Evolutionary conservation across 768 basidiomycete species (phyloP).

Genomic region (Lentinula boryana): DNA sequence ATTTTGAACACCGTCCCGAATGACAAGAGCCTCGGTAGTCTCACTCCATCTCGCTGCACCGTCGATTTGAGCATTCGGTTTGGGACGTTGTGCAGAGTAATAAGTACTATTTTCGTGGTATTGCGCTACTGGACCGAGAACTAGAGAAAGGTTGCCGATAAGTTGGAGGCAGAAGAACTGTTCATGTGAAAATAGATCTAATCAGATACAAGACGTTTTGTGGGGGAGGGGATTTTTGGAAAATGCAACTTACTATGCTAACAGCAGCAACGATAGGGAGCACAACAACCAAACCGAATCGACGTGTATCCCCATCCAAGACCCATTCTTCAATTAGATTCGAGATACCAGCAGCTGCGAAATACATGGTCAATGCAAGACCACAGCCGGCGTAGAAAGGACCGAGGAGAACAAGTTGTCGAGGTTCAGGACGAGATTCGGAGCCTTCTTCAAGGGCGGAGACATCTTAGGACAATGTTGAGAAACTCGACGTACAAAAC

Average conservation of each 20-base stretch:
- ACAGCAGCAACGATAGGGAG: constrained; percentile 73
- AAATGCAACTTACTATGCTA: constrained; percentile 50
- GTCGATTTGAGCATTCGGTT: constrained; percentile 1
- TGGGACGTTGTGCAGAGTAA: constrained; percentile 2
- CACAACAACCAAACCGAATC: constrained; percentile 63
- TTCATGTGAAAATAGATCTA: not conserved
- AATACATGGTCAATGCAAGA: constrained; percentile 56
- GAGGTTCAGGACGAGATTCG: not conserved
- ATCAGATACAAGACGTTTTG: too few relatives aligned
- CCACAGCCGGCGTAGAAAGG: constrained; percentile 69
- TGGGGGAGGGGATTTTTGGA: not conserved
- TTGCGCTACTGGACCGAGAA: constrained; percentile 77
- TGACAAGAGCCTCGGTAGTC: not conserved
- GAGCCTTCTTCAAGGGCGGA: not conserved
- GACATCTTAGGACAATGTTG: not conserved
- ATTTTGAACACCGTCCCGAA: not conserved
- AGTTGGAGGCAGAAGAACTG: constrained; percentile 79
- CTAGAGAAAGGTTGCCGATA: constrained; percentile 43
- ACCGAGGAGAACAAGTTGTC: constrained; percentile 53
- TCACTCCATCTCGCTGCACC: not conserved
- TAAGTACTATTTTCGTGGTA: constrained; percentile 68
- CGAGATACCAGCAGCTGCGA: constrained; percentile 52
- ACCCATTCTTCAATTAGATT: constrained; percentile 63
- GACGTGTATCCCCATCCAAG: constrained; percentile 52
- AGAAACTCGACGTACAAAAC: not conserved